Evolutionary conservation across 2,329 filamentous ascomycete genomes (phyloP).

Genomic region (Ophiobolus disseminans): DNA sequence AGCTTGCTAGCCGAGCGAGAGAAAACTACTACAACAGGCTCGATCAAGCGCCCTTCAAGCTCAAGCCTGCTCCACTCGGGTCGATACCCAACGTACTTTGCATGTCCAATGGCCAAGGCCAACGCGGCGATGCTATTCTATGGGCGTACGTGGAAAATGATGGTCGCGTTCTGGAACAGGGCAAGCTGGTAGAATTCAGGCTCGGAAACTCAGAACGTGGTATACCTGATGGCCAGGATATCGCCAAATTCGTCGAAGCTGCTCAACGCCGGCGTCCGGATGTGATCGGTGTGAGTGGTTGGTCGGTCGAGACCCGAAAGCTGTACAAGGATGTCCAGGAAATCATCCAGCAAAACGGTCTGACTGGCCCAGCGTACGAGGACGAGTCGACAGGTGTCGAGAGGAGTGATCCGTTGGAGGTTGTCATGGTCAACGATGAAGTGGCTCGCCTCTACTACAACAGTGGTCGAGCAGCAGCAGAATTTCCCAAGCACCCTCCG

Average conservation of each 20-base stretch:
- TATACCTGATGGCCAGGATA: conserved; percentile 68
- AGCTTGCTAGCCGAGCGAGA: conserved; percentile 84
- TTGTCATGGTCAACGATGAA: conserved; percentile 93
- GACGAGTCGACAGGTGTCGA: conserved; percentile 75
- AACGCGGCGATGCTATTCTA: conserved; percentile 79
- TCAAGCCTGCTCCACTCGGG: conserved; percentile 88
- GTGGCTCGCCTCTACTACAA: conserved; percentile 96
- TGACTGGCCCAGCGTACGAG: conserved; percentile 82
- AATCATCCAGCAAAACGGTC: conserved; percentile 76
- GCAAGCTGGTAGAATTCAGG: conserved; percentile 81
- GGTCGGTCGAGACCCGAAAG: conserved; percentile 83
- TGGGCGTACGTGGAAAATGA: conserved; percentile 96
- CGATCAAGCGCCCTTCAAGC: conserved; percentile 95
- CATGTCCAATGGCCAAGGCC: conserved; percentile 83
- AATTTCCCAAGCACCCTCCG: conserved; percentile 81
- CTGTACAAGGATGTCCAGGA: conserved; percentile 82
- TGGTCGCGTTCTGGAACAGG: conserved; percentile 85
- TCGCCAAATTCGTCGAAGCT: conserved; percentile 77
- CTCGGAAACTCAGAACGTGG: conserved; percentile 70
- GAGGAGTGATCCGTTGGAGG: conserved; percentile 79
- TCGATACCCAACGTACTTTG: conserved; percentile 87
- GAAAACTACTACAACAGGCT: conserved; percentile 89
- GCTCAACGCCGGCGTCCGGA: conserved; percentile 83
- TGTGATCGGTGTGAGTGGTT: conserved; percentile 88
- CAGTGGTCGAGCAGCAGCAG: conserved; percentile 76